Evolutionary conservation across 129 eudicot genomes (phyloP), one percentile per base, ranked within the genome.

Genomic region (Tagetes patula): DNA sequence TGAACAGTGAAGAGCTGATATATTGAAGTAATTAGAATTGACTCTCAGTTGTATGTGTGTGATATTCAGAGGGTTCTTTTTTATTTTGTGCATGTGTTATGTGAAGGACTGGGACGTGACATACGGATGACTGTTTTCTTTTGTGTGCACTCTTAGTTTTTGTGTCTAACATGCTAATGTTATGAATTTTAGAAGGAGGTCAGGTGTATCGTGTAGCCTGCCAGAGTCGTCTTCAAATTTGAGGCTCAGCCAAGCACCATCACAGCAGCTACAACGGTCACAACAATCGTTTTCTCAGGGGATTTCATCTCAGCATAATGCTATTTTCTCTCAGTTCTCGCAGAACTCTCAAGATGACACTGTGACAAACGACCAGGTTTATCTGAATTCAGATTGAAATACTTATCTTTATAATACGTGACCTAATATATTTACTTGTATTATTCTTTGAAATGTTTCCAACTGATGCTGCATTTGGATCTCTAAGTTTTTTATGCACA

Each of bases 271-370:
- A 65, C 92, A 87, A 69, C 86, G 79, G 52, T 90, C 96, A 14
- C 98, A 93, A 69, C 92, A 74, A 63, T 83, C 96, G 9, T 69
- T 89, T 53, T 92, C 98, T 38, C 96, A 91, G 76, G 97, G 96
- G 54, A 60, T 86, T 71, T 87, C 92, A 32, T 89, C 96, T 65
- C 96, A 92, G 74, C 91, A 78, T 14, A 73, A 72, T 20, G 87
- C 89, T 68, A 75, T 70, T 59, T 87, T 84, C 79, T 93, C 96
- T 61, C 98, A 90, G 85, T 74, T 90, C 77, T 89, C 95, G 3
- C 96, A 86, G 86, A 86, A 81, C 66, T 87, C 96, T 41, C 82
- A 79, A 56, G 94, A 90, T 3, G 94, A 87, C 30, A 36, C 68
- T 20, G 39, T 90, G 56, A 81, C 84, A 2, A 81, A 70, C 8